A percentile compares a stretch with the other conserved stretches of the same genome.
These are phyloP conservation scores for Ophiostoma perfectum DNA, from an alignment of 2,329 filamentous ascomycete genomes.

Conservation along the genomic window DNA sequence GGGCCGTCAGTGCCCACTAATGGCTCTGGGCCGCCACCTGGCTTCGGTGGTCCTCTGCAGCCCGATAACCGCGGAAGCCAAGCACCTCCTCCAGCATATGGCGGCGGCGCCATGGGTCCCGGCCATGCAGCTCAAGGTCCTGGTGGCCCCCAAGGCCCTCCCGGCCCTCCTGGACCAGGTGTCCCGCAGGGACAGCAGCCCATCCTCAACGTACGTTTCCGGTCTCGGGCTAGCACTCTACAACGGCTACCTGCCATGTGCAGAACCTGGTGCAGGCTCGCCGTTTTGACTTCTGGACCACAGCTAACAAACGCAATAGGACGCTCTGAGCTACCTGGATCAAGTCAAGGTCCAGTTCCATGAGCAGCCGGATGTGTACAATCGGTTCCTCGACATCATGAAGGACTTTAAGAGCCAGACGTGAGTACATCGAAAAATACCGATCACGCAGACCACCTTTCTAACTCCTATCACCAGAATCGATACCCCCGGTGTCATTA, in stretches of 20 bases:
- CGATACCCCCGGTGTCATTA: slow-evolving; percentile 95
- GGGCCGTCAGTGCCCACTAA: slow-evolving; percentile 42
- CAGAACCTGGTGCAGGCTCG: not conserved
- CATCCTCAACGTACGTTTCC: slow-evolving; percentile 62
- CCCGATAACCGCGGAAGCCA: slow-evolving; percentile 58
- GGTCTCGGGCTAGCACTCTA: too few species aligned
- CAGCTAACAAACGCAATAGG: slow-evolving; percentile 33
- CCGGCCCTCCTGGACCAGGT: slow-evolving; percentile 39
- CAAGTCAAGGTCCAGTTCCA: slow-evolving; percentile 98
- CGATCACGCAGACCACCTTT: too few species aligned
- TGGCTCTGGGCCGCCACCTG: slow-evolving; percentile 52
- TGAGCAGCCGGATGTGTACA: slow-evolving; percentile 95
- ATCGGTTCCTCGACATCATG: slow-evolving; percentile 96
- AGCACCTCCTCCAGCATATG: slow-evolving; percentile 48
- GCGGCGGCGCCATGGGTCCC: slow-evolving; percentile 38
- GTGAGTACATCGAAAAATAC: slow-evolving; percentile 44
- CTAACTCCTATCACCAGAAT: slow-evolving; percentile 50
- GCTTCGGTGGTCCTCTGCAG: slow-evolving; percentile 66
- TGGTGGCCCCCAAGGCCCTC: not conserved
- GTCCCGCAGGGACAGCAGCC: slow-evolving; percentile 75
- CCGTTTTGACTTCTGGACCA: not conserved
- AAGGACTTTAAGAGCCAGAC: slow-evolving; percentile 99
- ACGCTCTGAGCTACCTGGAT: slow-evolving; percentile 89
- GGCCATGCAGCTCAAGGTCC: slow-evolving; percentile 35
- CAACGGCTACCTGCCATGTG: too few species aligned